Percentiles rank a stretch among this genome's conserved stretches.
phyloP scores from a whole-genome alignment of 306 rosid genomes.

The Castanea sativa region DNA sequence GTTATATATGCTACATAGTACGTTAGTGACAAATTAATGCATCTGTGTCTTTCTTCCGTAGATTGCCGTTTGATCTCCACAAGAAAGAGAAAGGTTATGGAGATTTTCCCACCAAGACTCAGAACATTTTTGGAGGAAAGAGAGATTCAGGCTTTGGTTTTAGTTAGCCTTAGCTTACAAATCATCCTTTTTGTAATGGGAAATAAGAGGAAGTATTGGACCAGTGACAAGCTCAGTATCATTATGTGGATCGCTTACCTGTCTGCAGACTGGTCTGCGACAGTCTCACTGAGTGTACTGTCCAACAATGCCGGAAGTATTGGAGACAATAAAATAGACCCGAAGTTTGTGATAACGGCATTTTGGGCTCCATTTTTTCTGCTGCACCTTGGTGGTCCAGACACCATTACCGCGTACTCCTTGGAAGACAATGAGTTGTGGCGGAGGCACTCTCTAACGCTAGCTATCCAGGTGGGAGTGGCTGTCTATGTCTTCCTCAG shows the following conservation, averaged over 20 bases:
- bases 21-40: too few species aligned
- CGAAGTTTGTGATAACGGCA: constrained; percentile 7
- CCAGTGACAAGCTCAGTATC: constrained; percentile 4
- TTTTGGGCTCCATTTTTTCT: constrained; percentile 47
- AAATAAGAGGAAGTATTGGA: constrained; percentile 16
- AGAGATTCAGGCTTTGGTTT: constrained; percentile 24
- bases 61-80: constrained; percentile 9
- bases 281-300: constrained; percentile 27
- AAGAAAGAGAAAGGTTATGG: constrained; percentile 5
- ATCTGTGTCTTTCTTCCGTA: neutral
- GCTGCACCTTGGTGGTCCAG: constrained; percentile 46
- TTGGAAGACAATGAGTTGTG: constrained; percentile 45
- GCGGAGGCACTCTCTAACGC: constrained; percentile 19
- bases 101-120: constrained; percentile 1
- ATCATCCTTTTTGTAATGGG: constrained; percentile 21
- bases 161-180: constrained; percentile 30
- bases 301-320: neutral
- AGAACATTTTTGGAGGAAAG: constrained; percentile 11
- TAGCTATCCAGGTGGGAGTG: constrained; percentile 11
- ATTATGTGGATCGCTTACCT: constrained; percentile 28
- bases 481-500: constrained; percentile 14
- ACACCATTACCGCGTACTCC: constrained; percentile 39
- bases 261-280: constrained; percentile 34
- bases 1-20: too few species aligned
- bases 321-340: neutral